These are phyloP conservation scores for Knufia fluminis DNA, from an alignment of 2,329 filamentous ascomycete species.

Conservation along the genomic window DNA sequence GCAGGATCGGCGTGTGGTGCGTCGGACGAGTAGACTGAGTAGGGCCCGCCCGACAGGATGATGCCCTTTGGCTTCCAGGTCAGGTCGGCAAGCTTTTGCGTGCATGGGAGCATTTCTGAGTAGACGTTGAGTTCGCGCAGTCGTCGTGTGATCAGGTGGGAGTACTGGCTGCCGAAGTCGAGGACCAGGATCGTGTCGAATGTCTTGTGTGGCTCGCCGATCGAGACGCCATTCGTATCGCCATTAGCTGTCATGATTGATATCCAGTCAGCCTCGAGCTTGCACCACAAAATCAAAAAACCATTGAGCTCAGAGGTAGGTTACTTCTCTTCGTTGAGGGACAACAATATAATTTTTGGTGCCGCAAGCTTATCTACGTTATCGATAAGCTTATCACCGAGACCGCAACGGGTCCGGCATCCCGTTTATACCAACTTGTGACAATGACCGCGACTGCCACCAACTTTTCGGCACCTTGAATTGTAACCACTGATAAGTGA, in stretches of 20 bases:
- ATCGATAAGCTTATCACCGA: too few species aligned
- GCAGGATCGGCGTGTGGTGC: slow-evolving; percentile 74
- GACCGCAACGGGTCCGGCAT: too few species aligned
- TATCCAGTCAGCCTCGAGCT: too few species aligned
- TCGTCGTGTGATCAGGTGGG: slow-evolving; percentile 65
- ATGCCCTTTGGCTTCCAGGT: slow-evolving; percentile 75
- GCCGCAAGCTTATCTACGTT: too few species aligned
- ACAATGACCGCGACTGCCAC: too few species aligned
- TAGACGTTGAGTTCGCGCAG: slow-evolving; percentile 73
- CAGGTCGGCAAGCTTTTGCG: slow-evolving; percentile 68
- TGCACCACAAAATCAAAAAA: too few species aligned
- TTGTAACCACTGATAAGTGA: too few species aligned
- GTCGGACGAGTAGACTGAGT: slow-evolving; percentile 71
- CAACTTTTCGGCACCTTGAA: too few species aligned
- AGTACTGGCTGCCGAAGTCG: slow-evolving; percentile 51
- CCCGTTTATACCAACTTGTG: too few species aligned
- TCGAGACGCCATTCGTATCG: slow-evolving; percentile 15
- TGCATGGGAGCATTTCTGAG: slow-evolving; percentile 82
- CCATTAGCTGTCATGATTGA: slow-evolving; percentile 21
- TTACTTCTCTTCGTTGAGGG: too few species aligned
- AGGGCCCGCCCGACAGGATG: slow-evolving; percentile 63
- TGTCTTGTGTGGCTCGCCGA: slow-evolving; percentile 24
- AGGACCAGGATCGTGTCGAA: slow-evolving; percentile 31
- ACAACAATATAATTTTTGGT: too few species aligned
- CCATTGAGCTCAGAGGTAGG: too few species aligned